phyloP scores from a whole-genome alignment of 1,284 basidiomycete species.

The Nidula niveotomentosa region DNA sequence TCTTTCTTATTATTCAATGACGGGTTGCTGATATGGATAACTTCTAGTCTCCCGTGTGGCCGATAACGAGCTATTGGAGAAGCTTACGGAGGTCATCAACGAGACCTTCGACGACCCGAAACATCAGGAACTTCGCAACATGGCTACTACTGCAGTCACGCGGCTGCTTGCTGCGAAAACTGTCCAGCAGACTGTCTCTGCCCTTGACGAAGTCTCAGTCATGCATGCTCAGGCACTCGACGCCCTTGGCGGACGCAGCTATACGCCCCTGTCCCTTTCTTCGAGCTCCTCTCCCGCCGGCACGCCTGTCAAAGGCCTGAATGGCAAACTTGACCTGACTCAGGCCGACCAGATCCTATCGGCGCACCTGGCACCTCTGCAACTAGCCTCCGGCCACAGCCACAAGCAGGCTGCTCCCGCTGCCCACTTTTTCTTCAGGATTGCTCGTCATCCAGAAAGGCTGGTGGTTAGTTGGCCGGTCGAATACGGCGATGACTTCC shows the following conservation, averaged over 20 bases:
- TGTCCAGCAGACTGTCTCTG: neutral
- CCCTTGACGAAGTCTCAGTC: neutral
- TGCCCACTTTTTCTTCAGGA: neutral
- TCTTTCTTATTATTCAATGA: neutral
- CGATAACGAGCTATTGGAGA: neutral
- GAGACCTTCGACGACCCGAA: neutral
- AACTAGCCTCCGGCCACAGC: neutral
- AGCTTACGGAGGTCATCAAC: neutral
- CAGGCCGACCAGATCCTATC: neutral
- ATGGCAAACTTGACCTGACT: neutral
- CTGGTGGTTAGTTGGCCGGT: neutral
- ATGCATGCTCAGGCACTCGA: neutral
- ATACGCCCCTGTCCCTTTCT: neutral
- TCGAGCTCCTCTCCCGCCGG: neutral
- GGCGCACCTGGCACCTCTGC: neutral
- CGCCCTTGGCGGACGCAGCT: neutral
- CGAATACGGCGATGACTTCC: neutral
- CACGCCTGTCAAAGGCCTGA: neutral
- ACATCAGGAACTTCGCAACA: neutral
- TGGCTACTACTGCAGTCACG: neutral
- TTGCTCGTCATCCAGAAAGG: neutral
- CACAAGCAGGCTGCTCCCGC: neutral
- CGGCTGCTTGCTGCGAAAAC: neutral
- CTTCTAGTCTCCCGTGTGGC: neutral
- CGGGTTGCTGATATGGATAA: neutral